Percentiles rank a stretch among this genome's conserved stretches.
phyloP scores from a whole-genome alignment of 306 rosid genomes.

The Ceratonia siliqua region DNA sequence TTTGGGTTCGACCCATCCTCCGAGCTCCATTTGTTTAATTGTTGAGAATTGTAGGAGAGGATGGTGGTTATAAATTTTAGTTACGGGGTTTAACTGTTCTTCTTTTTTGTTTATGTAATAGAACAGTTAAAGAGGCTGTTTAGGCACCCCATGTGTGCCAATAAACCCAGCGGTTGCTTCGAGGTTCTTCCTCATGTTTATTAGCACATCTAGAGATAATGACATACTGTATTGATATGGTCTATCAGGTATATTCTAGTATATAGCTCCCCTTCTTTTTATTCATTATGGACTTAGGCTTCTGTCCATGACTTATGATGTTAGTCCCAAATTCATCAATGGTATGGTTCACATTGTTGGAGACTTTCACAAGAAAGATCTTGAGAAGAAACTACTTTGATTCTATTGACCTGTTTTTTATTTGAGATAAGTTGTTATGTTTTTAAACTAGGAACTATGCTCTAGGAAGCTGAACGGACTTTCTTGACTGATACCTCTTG shows the following conservation, averaged over 20 bases:
- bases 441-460: background rate
- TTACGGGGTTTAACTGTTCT: slow-evolving; percentile 8
- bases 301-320: background rate
- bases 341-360: background rate
- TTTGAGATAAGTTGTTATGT: background rate
- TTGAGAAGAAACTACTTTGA: background rate
- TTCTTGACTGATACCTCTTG: background rate
- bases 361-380: background rate
- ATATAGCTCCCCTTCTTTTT: background rate
- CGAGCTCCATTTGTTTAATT: background rate
- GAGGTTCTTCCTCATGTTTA: background rate
- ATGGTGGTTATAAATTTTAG: slow-evolving; percentile 3
- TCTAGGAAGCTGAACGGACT: background rate
- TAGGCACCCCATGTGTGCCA: slow-evolving; percentile 2
- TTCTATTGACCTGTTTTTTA: background rate
- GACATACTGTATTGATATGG: too few species aligned
- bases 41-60: background rate
- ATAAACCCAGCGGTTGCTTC: slow-evolving; percentile 1
- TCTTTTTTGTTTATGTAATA: background rate
- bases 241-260: background rate
- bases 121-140: slow-evolving; percentile 12
- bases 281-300: background rate
- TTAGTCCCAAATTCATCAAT: background rate
- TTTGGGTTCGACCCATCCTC: background rate
- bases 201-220: too few species aligned